These are phyloP conservation scores for Verbena officinalis DNA, from an alignment of 257 asterid species.

Conservation along the genomic window DNA sequence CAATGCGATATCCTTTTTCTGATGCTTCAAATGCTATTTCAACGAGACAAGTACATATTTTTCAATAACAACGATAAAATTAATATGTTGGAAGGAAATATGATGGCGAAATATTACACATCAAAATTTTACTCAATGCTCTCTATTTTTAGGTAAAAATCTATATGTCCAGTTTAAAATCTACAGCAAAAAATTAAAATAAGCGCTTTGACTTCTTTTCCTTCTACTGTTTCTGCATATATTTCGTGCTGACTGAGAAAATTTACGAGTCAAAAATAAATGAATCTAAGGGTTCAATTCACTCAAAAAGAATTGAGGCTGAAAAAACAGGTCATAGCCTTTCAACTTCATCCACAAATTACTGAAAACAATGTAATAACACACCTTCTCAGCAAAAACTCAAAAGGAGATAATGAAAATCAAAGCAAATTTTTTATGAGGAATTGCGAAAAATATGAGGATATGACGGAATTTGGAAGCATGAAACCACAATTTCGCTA, in stretches of 20 bases:
- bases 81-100: not conserved
- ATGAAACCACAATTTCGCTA: not conserved
- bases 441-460: not conserved
- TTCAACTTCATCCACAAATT: not conserved
- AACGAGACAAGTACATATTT: not conserved
- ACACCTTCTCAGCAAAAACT: not conserved
- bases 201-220: no score
- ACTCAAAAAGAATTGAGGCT: not conserved
- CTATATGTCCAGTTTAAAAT: not conserved
- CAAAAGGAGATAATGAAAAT: conserved; percentile 8
- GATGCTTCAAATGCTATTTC: not conserved
- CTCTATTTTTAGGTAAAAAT: not conserved
- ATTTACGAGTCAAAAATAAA: not conserved
- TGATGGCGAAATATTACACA: not conserved
- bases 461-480: not conserved
- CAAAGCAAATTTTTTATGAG: not conserved
- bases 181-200: not conserved
- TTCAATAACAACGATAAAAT: not conserved
- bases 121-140: not conserved
- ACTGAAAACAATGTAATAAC: conserved; percentile 3
- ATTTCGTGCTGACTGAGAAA: no score
- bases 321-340: conserved; percentile 3
- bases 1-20: not conserved
- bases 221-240: no score
- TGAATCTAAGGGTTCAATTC: conserved; percentile 6